These are phyloP conservation scores for Pythium periplocum DNA, from an alignment of 352 stramenopile species.

Conservation along the genomic window DNA sequence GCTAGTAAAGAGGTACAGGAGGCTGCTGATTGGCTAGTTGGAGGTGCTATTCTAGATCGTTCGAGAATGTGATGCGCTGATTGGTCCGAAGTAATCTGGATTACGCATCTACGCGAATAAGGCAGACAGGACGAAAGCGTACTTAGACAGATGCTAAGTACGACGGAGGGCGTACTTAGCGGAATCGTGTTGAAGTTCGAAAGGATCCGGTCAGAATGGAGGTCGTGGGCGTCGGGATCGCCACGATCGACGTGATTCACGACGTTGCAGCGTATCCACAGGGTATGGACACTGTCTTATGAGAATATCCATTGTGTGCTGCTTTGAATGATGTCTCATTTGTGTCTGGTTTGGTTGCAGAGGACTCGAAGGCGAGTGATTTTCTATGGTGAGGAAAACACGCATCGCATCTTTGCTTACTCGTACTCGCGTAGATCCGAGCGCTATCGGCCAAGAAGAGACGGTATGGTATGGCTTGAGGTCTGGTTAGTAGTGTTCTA, in stretches of 20 bases:
- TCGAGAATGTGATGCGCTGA: too few species aligned
- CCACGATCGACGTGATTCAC: constrained; percentile 62
- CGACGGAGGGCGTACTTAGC: too few species aligned
- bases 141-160: background rate
- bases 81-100: too few species aligned
- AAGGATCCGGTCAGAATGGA: constrained; percentile 22
- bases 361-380: constrained; percentile 45
- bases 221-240: constrained; percentile 65
- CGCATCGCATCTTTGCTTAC: too few species aligned
- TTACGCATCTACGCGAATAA: too few species aligned
- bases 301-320: too few species aligned
- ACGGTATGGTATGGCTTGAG: constrained; percentile 14
- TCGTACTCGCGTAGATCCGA: constrained; percentile 26
- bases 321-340: too few species aligned
- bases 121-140: background rate
- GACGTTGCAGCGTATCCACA: constrained; percentile 51
- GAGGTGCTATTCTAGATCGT: too few species aligned
- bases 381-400: too few species aligned
- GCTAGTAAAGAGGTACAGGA: too few species aligned
- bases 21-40: too few species aligned
- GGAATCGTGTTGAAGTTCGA: too few species aligned
- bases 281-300: constrained; percentile 22
- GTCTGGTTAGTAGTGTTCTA: background rate
- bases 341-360: constrained; percentile 16
- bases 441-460: constrained; percentile 43